These are phyloP conservation scores for Rhynchospora tenuis DNA, from an alignment of 176 grass and related monocot species.

Conservation along the genomic window DNA sequence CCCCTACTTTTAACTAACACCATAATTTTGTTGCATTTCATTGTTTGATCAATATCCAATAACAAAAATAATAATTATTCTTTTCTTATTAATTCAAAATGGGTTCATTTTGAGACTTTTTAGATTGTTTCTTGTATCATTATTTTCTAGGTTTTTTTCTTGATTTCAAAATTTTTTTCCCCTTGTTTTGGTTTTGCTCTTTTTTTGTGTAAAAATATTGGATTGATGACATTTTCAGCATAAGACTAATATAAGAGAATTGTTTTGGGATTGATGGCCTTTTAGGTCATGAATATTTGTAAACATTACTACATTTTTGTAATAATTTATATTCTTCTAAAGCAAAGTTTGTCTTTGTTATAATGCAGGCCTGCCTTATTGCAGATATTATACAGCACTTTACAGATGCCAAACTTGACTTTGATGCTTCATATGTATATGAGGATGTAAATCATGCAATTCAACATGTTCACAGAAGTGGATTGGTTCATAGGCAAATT, in stretches of 20 bases:
- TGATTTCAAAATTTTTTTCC: too few species aligned
- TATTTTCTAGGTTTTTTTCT: neutral
- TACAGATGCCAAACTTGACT: conserved; percentile 83
- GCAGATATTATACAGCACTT: conserved; percentile 96
- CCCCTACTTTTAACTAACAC: neutral
- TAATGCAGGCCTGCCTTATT: conserved; percentile 82
- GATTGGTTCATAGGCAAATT: conserved; percentile 77
- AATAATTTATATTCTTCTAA: conserved; percentile 22
- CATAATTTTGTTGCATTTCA: neutral
- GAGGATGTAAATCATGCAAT: conserved; percentile 91
- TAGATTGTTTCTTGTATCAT: neutral
- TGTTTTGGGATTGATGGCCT: neutral
- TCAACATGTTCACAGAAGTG: conserved; percentile 93
- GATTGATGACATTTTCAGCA: neutral
- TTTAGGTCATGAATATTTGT: neutral
- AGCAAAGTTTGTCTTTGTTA: conserved; percentile 25
- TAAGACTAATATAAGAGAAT: neutral
- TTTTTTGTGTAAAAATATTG: conserved; percentile 3
- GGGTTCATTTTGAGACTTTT: neutral
- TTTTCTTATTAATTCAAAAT: neutral
- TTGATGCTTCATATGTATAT: conserved; percentile 92
- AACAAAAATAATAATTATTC: neutral
- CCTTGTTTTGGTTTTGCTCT: neutral
- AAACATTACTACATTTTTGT: too few species aligned
- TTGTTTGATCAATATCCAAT: neutral